Evolutionary conservation across 2,329 filamentous ascomycete genomes (phyloP).

Genomic region (Lojkania enalia): DNA sequence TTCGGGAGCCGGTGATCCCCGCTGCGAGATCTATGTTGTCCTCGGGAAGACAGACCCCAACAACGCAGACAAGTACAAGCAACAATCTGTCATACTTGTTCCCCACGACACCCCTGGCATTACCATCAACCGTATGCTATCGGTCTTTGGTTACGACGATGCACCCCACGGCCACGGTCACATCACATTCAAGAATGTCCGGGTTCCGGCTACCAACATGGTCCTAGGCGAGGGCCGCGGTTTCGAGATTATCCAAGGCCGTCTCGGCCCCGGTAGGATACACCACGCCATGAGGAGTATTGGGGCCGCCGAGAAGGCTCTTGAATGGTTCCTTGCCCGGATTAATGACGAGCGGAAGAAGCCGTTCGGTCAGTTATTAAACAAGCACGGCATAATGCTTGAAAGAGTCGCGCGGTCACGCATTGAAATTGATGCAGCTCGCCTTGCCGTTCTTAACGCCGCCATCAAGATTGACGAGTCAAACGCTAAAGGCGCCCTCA

Average conservation of each 20-base stretch:
- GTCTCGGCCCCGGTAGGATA: slow-evolving; percentile 92
- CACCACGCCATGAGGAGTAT: slow-evolving; percentile 98
- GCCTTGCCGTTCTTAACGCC: slow-evolving; percentile 88
- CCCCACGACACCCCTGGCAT: slow-evolving; percentile 80
- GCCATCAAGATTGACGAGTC: slow-evolving; percentile 91
- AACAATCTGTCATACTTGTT: slow-evolving; percentile 92
- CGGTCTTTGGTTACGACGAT: slow-evolving; percentile 94
- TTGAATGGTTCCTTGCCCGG: slow-evolving; percentile 93
- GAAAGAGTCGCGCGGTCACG: slow-evolving; percentile 92
- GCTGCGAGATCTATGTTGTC: slow-evolving; percentile 91
- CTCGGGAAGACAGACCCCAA: slow-evolving; percentile 88
- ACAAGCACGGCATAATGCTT: slow-evolving; percentile 89
- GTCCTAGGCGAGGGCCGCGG: slow-evolving; percentile 91
- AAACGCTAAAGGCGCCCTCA: slow-evolving; percentile 85
- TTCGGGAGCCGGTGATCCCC: slow-evolving; percentile 87
- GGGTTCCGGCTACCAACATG: slow-evolving; percentile 80
- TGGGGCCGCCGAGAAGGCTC: slow-evolving; percentile 83
- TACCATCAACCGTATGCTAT: slow-evolving; percentile 91
- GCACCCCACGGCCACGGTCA: slow-evolving; percentile 98
- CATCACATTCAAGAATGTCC: slow-evolving; percentile 85
- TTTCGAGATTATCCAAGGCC: slow-evolving; percentile 98
- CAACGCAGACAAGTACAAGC: slow-evolving; percentile 77
- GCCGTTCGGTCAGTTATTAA: slow-evolving; percentile 84
- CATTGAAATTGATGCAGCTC: slow-evolving; percentile 90
- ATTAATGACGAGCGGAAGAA: slow-evolving; percentile 91